Evolutionary conservation across 2,329 filamentous ascomycete species (phyloP), one percentile per base, ranked within the genome.

Genomic region (Emericellopsis cladophorae): DNA sequence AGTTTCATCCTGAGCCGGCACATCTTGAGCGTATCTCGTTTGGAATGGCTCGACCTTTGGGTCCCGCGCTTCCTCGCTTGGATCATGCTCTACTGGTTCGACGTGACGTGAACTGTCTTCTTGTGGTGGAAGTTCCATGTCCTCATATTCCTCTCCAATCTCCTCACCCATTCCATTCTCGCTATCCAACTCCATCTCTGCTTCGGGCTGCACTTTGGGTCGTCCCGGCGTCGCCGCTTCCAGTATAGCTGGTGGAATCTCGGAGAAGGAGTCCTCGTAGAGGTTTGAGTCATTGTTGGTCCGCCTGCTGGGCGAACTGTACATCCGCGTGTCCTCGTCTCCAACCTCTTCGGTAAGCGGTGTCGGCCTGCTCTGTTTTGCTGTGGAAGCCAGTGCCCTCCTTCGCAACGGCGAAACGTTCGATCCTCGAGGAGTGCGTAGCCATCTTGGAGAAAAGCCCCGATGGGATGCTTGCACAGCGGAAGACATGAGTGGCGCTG

Each of bases 181-280:
- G n/a, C 26, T 29, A 12, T 29, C 26, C 26, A 29, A 29, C 12
- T 29, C 26, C 26, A 29, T 29, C 9, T 12, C 9, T 7, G 8
- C 32, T 38, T 36, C 10, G 29, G 10, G 45, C 37, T 12, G 40
- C 37, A 21, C 39, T 37, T 29, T 29, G 3, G 51, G 45, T 14
- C 51, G 61, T 23, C 52, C 55, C 1, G 66, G 70, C 1, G 65
- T 72, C 5, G 69, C 72, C 23, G 68, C 68, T 12, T 60, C 62
- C 4, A 76, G 62, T 3, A 74, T 57, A 4, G 55, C 61, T 14
- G 70, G 64, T 1, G 73, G 70, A 14, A 76, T 72, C 40, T 74
- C 70, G 0, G 72, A 76, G 47, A 76, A 77, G 0, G 71, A 74
- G 45, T 76, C 72, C 1, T 75, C 68, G 36, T 74, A 71, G 23